Base-by-base conservation (phyloP, 768 basidiomycete species). In the Leccinum aurantiacum region DNA sequence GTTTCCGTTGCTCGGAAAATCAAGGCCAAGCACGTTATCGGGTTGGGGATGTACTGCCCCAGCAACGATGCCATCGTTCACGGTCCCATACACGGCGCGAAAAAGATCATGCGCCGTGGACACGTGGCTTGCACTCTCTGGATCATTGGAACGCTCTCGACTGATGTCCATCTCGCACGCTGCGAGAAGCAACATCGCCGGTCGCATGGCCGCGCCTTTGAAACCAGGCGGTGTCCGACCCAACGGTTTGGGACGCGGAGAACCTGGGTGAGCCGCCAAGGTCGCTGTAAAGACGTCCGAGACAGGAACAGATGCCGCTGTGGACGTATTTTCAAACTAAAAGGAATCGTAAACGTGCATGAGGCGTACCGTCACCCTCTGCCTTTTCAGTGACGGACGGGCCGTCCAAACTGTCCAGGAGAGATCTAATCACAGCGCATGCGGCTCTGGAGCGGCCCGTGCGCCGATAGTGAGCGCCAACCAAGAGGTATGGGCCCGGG, bases 111-210 rank as follows among this genome's bases (percentile, higher is more conserved):
- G 61, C 33, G 72, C 72, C 14, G 60, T 53, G 19, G 60, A 61
- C 17, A 58, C 66, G 47, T 74, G 71, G 7, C 17, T 51, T 7
- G 38, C 46, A 49, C 63, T 72, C 57, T 66, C 63, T 15, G 68
- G 56, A 59, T 61, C 59, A 29, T 60, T 60, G 2, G 65, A 60
- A 53, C 38, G 62, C 19, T 70, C 71, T 14, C 74, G 70, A 22
- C 72, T 75, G 46, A 73, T 66, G 54, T 73, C 72, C 57, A 75
- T 29, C 48, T 73, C 72, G 60, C 72, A 73, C 2, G 72, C 72
- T n/a, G 74, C 72, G 11, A 73, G 54, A 53, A 75, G 62, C 53
- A 73, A 59, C 65, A 66, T 57, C 3, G 70, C 72, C 14, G 72
- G 72, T 41, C 72, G 72, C 48, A 70, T 57, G 9, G 59, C 61